Base-by-base conservation (phyloP, 331 rosid genomes). In the Rhamnella rubrinervis region DNA sequence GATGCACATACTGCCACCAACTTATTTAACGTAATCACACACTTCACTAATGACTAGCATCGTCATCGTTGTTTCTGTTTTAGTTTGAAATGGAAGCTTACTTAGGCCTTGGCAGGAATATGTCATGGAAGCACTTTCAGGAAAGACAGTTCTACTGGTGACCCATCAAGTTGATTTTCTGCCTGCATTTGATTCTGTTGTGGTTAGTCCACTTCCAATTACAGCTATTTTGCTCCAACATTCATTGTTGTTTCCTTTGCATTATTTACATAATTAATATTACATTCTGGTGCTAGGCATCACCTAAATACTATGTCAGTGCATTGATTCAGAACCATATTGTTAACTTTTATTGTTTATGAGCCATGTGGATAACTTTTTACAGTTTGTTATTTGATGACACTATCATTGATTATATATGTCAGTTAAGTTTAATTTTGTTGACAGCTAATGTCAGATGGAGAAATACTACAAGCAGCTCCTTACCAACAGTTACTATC, bases 81-180 rank as follows among this genome's bases (percentile, higher is more conserved):
- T 96, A 92, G 60, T 14, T 53, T 75, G 55, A 38, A 31, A 46
- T 31, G 58, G 49, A 55, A 71, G 3, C 69, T 78, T 61, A 65
- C 53, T 47, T 9, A 61, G 76, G 97, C 13, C 13, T 35, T 74
- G 38, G 61, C 83, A 92, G 97, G 89, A 85, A 70, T 92, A 89
- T 71, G 87, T 92, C 4, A 77, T 82, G 86, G 85, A 86, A 81
- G 96, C 89, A 53, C 97, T 92, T 73, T 67, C 82, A 15, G 84
- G 79, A 55, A 92, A 87, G 80, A 85, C 89, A 14, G 89, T 92
- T 26, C 82, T 92, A 79, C 95, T 92, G 5, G 97, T 89, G 75
- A 92, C 96, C 62, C 97, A 92, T 84, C 97, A 92, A 92, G 96
- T 92, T 77, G 97, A 92, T 66, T 92, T 92, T 82, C 86, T 92